Evolutionary conservation across 2,329 filamentous ascomycete genomes (phyloP).

Genomic region (Trichoderma sp.): DNA sequence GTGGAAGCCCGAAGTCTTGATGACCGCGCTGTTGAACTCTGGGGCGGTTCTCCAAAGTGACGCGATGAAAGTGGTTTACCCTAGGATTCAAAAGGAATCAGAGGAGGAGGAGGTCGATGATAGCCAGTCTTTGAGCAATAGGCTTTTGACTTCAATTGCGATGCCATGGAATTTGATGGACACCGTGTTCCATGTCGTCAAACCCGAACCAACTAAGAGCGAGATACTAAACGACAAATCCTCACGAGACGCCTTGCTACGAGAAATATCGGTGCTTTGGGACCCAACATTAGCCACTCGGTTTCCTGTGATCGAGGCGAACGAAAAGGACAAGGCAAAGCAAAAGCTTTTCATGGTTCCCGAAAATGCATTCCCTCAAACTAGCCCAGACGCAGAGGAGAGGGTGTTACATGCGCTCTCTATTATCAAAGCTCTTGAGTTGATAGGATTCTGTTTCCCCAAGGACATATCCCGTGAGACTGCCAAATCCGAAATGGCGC

Average conservation of each 20-base stretch:
- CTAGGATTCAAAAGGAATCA: background rate
- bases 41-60: background rate
- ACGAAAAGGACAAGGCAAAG: background rate
- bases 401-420: slow-evolving; percentile 3
- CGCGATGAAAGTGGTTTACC: background rate
- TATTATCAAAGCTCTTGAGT: slow-evolving; percentile 8
- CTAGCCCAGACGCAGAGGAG: background rate
- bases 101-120: background rate
- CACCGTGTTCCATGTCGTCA: background rate
- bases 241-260: background rate
- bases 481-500: slow-evolving; percentile 12
- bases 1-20: background rate
- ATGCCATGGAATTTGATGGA: slow-evolving; percentile 15
- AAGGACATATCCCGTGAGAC: slow-evolving; percentile 13
- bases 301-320: background rate
- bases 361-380: background rate
- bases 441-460: slow-evolving; percentile 10
- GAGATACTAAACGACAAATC: background rate
- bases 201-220: background rate
- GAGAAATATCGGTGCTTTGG: slow-evolving; percentile 1
- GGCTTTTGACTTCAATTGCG: background rate
- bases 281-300: background rate
- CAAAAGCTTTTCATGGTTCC: background rate
- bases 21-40: slow-evolving; percentile 8
- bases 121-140: background rate